Evolutionary conservation across 768 basidiomycete species (phyloP).

Genomic region (Hericium alpestre): DNA sequence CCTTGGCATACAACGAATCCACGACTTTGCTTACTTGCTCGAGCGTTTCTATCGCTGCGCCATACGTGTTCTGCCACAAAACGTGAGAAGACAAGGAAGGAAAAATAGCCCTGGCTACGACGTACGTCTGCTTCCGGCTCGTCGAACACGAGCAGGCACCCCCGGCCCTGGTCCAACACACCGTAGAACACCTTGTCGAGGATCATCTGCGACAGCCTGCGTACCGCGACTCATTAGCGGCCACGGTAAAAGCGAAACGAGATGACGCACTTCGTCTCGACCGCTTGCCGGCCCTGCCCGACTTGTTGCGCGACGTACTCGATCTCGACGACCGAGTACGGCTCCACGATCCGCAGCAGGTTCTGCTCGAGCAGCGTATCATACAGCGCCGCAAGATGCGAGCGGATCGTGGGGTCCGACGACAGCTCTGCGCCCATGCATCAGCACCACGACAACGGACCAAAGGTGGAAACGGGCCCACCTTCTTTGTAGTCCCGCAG

Average conservation of each 20-base stretch:
- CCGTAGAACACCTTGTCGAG: constrained; percentile 90
- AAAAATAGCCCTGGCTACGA: constrained; percentile 10
- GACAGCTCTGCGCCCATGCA: constrained; percentile 58
- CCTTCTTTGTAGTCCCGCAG: constrained; percentile 81
- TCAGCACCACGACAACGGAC: not conserved
- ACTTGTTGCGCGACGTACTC: constrained; percentile 80
- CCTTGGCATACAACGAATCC: constrained; percentile 85
- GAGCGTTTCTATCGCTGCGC: constrained; percentile 80
- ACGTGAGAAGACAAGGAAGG: not conserved
- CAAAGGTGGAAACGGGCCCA: constrained; percentile 14
- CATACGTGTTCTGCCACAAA: constrained; percentile 63
- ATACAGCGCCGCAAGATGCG: constrained; percentile 87
- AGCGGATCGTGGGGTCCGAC: constrained; percentile 90
- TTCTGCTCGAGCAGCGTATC: constrained; percentile 96
- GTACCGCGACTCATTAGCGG: not conserved
- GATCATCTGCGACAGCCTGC: constrained; percentile 94
- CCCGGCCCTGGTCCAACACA: constrained; percentile 92
- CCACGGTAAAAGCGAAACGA: not conserved
- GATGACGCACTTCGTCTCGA: constrained; percentile 75
- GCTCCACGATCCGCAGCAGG: constrained; percentile 88
- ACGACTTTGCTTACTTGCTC: constrained; percentile 92
- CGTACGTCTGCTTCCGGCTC: constrained; percentile 76
- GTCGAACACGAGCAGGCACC: constrained; percentile 86
- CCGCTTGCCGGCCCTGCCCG: constrained; percentile 75
- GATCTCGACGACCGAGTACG: constrained; percentile 87